Evolutionary conservation across 108 stramenopile genomes (phyloP), one percentile per base, ranked within the genome.

Genomic region (Schizochytrium sp.): DNA sequence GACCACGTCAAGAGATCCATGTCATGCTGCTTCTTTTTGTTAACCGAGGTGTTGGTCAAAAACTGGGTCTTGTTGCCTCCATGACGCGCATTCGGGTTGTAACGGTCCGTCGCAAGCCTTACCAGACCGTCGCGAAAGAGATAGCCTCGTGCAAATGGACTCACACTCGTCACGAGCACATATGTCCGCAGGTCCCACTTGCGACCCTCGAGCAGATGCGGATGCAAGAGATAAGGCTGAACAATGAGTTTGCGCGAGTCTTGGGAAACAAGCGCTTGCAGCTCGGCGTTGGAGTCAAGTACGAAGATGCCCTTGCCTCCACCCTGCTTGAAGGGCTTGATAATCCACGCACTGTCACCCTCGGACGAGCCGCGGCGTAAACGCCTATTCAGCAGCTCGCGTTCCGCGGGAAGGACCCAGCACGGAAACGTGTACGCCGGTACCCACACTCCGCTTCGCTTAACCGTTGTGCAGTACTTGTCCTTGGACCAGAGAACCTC

Each of bases 401-500:
- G n/a, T 12, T 83, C 76, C 14, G 45, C 28, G 76, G 76, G 76
- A 23, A 83, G 76, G 28, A 83, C n/a, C 76, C 76, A 83, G 28
- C 76, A 83, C 19, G 76, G 23, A 53, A 83, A 83, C 10, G 76
- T 83, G 28, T 25, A 83, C n/a, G 76, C 45, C 12, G 76, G 51
- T 8, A 83, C 48, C 76, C 76, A 83, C 19, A 12, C 51, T 6
- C 76, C 76, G 28, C 76, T 83, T 6, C 76, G 76, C 3, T 83
- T 47, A 0, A 53, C 51, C 6, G 76, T 83, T 10, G n/a, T 23
- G 76, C 76, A 83, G 76, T 83, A 83, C 51, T 23, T 47, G 51
- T 83, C 76, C 76, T 83, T 83, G 19, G 76, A 83, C 76, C 76
- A 83, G 76, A 83, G 76, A 12, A 83, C 76, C 4, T 83, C 76